Base-by-base conservation (phyloP, 176 grass and related monocot genomes). In the Musa acuminata region DNA sequence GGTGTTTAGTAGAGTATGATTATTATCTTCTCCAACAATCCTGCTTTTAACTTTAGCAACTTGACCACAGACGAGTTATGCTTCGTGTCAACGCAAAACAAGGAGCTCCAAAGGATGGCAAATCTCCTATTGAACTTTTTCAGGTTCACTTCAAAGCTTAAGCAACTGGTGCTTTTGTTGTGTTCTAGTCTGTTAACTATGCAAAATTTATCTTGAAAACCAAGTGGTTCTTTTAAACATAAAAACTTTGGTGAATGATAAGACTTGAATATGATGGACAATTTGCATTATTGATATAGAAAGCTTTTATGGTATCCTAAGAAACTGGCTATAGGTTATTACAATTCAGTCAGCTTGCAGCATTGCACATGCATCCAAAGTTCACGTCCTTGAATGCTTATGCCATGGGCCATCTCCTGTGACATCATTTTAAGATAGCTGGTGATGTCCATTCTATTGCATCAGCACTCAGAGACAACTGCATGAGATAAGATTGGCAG, bases 31-130 rank as follows among this genome's bases (percentile, higher is more conserved):
- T 79, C 65, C 63, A 52, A 11, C 79, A 66, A 59, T 49, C 24
- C 49, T 77, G 64, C 20, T 19, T 84, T 81, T 22, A 76, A 64
- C 25, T 48, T 53, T 54, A 72, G 75, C 51, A 77, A 80, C 77
- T 84, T 81, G 78, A 79, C 21, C 59, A 78, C 83, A 97, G 94
- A 80, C 92, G 88, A 80, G 90, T 82, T 76, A 97, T 97, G 94
- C 84, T 97, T 83, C 85, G 87, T 55, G 85, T 97, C 75, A 97
- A 89, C 88, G 88, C 94, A 29, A 90, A 89, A 64, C 94, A 97
- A 87, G 94, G 94, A 75, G 90, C 86, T 81, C 94, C 94, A 72
- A 97, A 85, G 77, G 82, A 87, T 70, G 94, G 87, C 17, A 93
- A 83, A 74, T 93, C 94, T 73, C 57, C 83, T 65, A 87, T 97